Base-by-base conservation (phyloP, 441 rosid genomes). In the Eruca vesicaria region DNA sequence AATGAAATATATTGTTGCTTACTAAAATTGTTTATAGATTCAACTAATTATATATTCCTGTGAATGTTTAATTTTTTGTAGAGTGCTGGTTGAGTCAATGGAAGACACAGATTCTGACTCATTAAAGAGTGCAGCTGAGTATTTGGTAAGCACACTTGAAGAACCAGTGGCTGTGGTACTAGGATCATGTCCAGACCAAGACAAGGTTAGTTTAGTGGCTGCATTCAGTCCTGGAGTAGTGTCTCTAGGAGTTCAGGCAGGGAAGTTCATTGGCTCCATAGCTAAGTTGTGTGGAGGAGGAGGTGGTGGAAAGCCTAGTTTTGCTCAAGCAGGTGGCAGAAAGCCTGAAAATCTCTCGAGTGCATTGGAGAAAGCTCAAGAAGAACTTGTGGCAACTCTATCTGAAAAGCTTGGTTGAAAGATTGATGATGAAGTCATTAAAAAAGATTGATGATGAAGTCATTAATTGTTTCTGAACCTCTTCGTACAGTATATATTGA, bases 261-360 rank as follows among this genome's bases (percentile, higher is more conserved):
- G 97, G 66, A 92, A 89, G 78, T 89, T 92, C 78, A 88, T 90
- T 33, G 97, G 96, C 9, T 81, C 98, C 14, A 80, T 94, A 68
- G 97, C 98, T 35, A 92, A 88, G 77, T 14, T 88, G 66, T 92
- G 98, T 8, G 96, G 96, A 0, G 98, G 97, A 73, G 98, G 98
- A 50, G 98, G 98, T 0, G 98, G 97, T 15, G 98, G 98, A 60
- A 84, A 89, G 75, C 92, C 97, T 12, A 92, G 88, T 80, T 94
- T 94, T 18, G 94, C 98, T 71, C 97, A 94, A 84, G 97, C 98
- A 11, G 97, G 97, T 1, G 97, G 97, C 6, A 87, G 90, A 82
- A 89, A 86, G 58, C 96, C 97, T 0, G 96, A 89, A 80, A 84
- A 90, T 71, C 87, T 92, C 71, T 28, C 83, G 14, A 79, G 68